Evolutionary conservation across 2,329 filamentous ascomycete species (phyloP).

Genomic region (Talaromyces sp.): DNA sequence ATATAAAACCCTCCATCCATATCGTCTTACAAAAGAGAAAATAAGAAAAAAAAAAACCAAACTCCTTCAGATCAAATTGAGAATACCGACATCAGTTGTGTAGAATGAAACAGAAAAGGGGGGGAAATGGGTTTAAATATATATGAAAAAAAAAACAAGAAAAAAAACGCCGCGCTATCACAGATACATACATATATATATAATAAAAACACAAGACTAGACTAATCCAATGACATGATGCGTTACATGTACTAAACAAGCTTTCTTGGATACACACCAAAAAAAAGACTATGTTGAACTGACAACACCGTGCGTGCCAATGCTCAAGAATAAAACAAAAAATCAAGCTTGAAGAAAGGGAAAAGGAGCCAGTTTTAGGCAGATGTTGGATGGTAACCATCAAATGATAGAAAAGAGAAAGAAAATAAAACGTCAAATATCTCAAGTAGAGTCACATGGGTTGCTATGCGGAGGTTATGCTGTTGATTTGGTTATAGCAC

Average conservation of each 20-base stretch:
- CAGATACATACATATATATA: background rate
- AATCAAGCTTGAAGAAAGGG: background rate
- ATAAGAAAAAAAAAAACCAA: too few relatives aligned
- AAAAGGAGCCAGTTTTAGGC: background rate
- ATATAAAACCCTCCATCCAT: too few relatives aligned
- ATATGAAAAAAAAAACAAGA: too few relatives aligned
- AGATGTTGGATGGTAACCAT: background rate
- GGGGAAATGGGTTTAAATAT: too few relatives aligned
- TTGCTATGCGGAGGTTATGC: background rate
- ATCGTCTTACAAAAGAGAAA: too few relatives aligned
- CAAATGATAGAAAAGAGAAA: background rate
- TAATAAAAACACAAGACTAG: background rate
- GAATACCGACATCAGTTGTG: too few relatives aligned
- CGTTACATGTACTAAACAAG: background rate
- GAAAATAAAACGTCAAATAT: background rate
- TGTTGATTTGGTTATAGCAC: slow-evolving; percentile 4
- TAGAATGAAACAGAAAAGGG: too few relatives aligned
- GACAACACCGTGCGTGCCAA: background rate
- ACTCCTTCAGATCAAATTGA: too few relatives aligned
- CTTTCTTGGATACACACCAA: background rate
- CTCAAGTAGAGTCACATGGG: background rate
- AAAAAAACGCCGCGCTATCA: background rate
- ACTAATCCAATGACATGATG: background rate
- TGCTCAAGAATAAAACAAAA: background rate
- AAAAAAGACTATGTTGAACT: background rate